Base-by-base conservation (phyloP, 1,139 yeast genomes). In the Yamadazyma trypodendri region DNA sequence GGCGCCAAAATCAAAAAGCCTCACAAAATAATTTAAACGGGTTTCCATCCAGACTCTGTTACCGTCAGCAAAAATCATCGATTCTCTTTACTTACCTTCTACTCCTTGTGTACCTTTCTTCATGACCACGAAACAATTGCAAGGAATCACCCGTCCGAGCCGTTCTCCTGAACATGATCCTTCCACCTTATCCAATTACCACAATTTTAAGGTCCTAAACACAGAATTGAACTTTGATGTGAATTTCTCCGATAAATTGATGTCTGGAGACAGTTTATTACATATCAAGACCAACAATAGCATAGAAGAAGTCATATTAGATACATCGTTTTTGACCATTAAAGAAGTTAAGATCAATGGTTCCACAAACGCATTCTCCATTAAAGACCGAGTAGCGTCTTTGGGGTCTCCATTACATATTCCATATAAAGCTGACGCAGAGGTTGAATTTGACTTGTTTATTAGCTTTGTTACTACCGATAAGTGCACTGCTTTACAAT, bases 401-500 rank as follows among this genome's bases (percentile, higher is more conserved):
- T 65, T 84, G 38, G 96, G 96, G 4, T 67, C 85, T 2, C 71
- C 84, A 6, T 62, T 87, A 47, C 58, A 63, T 14, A 68, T 85
- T 31, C 41, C 46, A 7, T 44, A 51, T 23, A 21, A 41, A 0
- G 48, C 36, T 2, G 38, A 36, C 2, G 41, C 47, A 12, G 56
- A 58, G 22, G 40, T 49, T 2, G 5, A 38, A 1, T 40, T 72
- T 28, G 44, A 49, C 6, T 56, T 88, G 22, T 50, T 56, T 22
- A 61, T 87, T 31, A 62, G 56, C 13, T 89, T 79, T 51, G 65
- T 72, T 42, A 88, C 96, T 34, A 88, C 96, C 2, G 67, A 68
- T 3, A 58, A 77, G 21, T 84, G 95, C 55, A 86, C 96, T 2
- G 96, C 96, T 1, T 65, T 88, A 46, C 96, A 89, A 61, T 89